Evolutionary conservation across 2,329 filamentous ascomycete genomes (phyloP).

Genomic region (Alternaria atra): DNA sequence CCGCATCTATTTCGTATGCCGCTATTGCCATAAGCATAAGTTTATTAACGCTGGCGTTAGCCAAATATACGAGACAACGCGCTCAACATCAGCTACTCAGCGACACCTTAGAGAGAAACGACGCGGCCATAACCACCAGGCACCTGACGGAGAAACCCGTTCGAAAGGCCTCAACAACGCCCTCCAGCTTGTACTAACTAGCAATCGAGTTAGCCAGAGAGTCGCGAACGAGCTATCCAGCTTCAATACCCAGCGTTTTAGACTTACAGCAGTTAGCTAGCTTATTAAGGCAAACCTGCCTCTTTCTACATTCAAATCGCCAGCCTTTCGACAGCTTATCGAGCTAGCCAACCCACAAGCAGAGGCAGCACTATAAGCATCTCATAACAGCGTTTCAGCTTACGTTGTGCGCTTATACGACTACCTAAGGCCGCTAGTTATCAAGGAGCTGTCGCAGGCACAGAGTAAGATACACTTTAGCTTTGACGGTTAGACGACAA

Average conservation of each 20-base stretch:
- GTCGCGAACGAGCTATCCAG: no score
- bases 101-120: background rate
- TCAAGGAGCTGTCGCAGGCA: background rate
- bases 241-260: no score
- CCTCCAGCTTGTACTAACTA: no score
- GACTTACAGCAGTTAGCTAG: no score
- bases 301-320: no score
- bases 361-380: background rate
- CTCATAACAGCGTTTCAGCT: background rate
- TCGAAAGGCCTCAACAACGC: background rate
- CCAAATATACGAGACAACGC: background rate
- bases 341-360: no score
- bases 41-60: background rate
- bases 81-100: background rate
- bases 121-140: background rate
- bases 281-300: no score
- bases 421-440: background rate
- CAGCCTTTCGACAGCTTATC: no score
- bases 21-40: background rate
- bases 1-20: conserved; percentile 1
- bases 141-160: no score
- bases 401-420: background rate
- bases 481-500: conserved; percentile 8
- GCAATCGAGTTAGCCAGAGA: no score
- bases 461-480: background rate